These are phyloP conservation scores for Aureobasidium pullulans DNA, from an alignment of 2,329 filamentous ascomycete species.

Conservation along the genomic window DNA sequence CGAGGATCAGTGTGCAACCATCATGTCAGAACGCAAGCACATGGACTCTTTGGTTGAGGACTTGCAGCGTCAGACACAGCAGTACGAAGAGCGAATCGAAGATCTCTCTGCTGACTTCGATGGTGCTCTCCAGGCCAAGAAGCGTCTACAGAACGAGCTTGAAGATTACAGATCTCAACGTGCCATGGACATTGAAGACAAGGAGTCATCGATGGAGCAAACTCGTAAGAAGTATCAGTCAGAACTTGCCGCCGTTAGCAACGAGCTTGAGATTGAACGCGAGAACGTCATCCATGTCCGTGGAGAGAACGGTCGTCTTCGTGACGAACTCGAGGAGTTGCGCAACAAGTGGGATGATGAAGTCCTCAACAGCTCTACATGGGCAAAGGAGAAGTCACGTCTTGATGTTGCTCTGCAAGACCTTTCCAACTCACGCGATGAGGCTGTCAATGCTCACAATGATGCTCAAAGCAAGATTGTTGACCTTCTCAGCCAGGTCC, in stretches of 20 bases:
- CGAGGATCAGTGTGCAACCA: constrained; percentile 80
- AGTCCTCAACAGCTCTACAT: constrained; percentile 92
- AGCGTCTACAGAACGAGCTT: constrained; percentile 89
- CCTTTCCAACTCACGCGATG: constrained; percentile 82
- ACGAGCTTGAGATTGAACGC: constrained; percentile 87
- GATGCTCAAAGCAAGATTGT: constrained; percentile 93
- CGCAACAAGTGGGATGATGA: constrained; percentile 98
- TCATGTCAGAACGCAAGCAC: constrained; percentile 87
- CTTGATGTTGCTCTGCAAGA: constrained; percentile 85
- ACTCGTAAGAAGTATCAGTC: constrained; percentile 95
- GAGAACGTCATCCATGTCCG: constrained; percentile 81
- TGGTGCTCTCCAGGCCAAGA: constrained; percentile 79
- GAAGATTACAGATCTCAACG: constrained; percentile 95
- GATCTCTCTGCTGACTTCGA: constrained; percentile 87
- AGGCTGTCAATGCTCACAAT: constrained; percentile 86
- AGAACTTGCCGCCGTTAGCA: constrained; percentile 81
- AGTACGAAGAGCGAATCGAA: constrained; percentile 83
- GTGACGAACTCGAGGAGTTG: constrained; percentile 93
- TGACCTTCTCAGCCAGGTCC: constrained; percentile 80
- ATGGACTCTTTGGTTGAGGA: constrained; percentile 85
- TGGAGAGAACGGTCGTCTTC: constrained; percentile 75
- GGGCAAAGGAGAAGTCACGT: constrained; percentile 94
- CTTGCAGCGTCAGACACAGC: constrained; percentile 79
- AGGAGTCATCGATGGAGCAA: constrained; percentile 91
- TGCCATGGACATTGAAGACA: constrained; percentile 94